Base-by-base conservation (phyloP, 176 grass and related monocot species). In the Saccharum spontaneum region DNA sequence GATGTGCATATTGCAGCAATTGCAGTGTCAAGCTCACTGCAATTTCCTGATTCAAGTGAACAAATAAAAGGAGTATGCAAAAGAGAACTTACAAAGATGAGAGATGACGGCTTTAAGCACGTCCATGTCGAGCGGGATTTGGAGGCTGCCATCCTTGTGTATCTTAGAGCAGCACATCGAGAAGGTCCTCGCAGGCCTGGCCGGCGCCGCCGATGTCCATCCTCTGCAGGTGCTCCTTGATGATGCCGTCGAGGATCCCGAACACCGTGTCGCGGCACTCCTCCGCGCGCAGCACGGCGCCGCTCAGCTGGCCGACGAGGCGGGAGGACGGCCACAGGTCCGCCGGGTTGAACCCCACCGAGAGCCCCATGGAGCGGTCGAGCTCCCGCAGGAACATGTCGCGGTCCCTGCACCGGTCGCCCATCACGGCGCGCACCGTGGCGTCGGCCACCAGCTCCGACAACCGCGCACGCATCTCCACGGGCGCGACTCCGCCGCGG, bases 161-260 rank as follows among this genome's bases (percentile, higher is more conserved):
- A 91, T 80, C 81, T 84, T 97, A n/a, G 1, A 97, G 78, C 52
- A 97, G 87, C 75, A 94, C 75, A 28, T 91, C 83, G 8, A 91
- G 83, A 55, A 94, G 74, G 81, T 93, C 89, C 39, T 87, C 86
- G 2, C 59, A 41, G 2, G 49, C 69, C 37, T 76, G 84, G 0
- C 61, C 82, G 18, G 57, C 84, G 23, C 61, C 71, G 16, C 7
- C 45, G 28, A 20, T 36, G 16, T 37, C 41, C 18, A 78, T 82
- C 45, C 44, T 85, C 52, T 87, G 40, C 72, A 81, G 80, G 43
- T 88, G 92, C 67, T 92, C 86, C 36, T 75, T 46, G 75, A 92
- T 89, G 30, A 90, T 85, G 66, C 87, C 84, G 30, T 97, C 89
- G 14, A 92, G 84, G 16, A 97, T 83, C 22, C 66, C 85, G 40